Evolutionary conservation across 177 flowering plant genomes (phyloP).

Genomic region (Vitis hybrid): DNA sequence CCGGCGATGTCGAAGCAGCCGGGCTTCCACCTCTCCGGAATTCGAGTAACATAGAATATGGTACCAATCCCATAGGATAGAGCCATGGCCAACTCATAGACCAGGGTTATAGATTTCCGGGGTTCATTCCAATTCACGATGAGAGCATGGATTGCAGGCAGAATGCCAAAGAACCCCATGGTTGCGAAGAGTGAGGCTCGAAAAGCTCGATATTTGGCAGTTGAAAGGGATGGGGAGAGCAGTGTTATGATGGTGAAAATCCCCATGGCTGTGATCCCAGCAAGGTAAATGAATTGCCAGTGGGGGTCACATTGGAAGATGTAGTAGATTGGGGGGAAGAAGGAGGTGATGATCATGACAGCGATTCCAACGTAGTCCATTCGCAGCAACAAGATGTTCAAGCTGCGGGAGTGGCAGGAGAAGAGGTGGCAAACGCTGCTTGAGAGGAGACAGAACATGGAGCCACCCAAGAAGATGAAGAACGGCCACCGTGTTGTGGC

Average conservation of each 20-base stretch:
- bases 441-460: slow-evolving; percentile 90
- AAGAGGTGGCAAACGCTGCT: slow-evolving; percentile 90
- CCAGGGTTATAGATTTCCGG: slow-evolving; percentile 32
- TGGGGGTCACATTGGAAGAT: slow-evolving; percentile 78
- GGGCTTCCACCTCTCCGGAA: slow-evolving; percentile 76
- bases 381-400: slow-evolving; percentile 48
- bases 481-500: slow-evolving; percentile 72
- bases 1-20: slow-evolving; percentile 77
- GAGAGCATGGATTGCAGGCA: slow-evolving; percentile 74
- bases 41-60: slow-evolving; percentile 51
- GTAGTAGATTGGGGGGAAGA: slow-evolving; percentile 93
- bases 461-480: slow-evolving; percentile 75
- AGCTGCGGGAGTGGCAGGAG: slow-evolving; percentile 69
- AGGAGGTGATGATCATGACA: slow-evolving; percentile 91
- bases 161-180: slow-evolving; percentile 78
- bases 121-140: slow-evolving; percentile 65
- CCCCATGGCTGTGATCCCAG: slow-evolving; percentile 67
- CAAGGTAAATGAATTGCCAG: slow-evolving; percentile 80
- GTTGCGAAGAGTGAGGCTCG: slow-evolving; percentile 72
- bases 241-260: slow-evolving; percentile 58
- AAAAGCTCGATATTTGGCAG: slow-evolving; percentile 46
- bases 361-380: slow-evolving; percentile 84
- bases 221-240: slow-evolving; percentile 60
- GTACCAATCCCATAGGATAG: slow-evolving; percentile 57
- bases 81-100: slow-evolving; percentile 63